Conservation (phyloP, 108 stramenopile species). For the Nitzschia palea region DNA sequence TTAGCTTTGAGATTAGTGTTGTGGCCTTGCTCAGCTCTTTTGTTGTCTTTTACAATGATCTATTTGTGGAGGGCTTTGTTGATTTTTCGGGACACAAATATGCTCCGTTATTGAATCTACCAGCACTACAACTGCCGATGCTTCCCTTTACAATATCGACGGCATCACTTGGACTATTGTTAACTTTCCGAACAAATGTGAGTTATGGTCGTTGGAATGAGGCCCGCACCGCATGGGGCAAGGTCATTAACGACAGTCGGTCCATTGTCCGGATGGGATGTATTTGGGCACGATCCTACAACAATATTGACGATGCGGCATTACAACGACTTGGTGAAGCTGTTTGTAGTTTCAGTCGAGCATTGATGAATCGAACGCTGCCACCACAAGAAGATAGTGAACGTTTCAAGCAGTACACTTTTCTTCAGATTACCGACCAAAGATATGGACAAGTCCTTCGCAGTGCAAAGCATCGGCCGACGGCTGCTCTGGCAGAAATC, state of each 20-base stretch:
- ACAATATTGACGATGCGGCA: constrained; percentile 1
- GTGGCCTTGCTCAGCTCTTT: constrained; percentile 33
- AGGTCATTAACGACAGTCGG: constrained; percentile 43
- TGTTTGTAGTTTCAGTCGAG: constrained; percentile 42
- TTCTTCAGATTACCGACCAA: background rate
- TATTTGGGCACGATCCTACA: constrained; percentile 29
- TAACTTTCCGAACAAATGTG: constrained; percentile 75
- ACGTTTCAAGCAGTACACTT: constrained; percentile 11
- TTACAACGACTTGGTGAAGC: constrained; percentile 41
- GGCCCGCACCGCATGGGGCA: constrained; percentile 56
- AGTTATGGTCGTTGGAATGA: constrained; percentile 63
- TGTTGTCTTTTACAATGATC: constrained; percentile 40
- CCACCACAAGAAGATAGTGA: constrained; percentile 51
- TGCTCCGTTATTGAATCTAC: constrained; percentile 10
- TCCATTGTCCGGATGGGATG: constrained; percentile 55
- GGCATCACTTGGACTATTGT: constrained; percentile 60
- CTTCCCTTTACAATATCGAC: constrained; percentile 61
- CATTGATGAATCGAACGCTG: constrained; percentile 41
- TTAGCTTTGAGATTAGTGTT: constrained; percentile 40
- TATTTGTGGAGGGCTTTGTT: constrained; percentile 13
- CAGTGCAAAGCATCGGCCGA: constrained; percentile 34
- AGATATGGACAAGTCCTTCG: constrained; percentile 15
- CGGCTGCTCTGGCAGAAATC: constrained; percentile 43
- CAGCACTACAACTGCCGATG: constrained; percentile 45
- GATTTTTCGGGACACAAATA: constrained; percentile 7